Evolutionary conservation across 1,284 basidiomycete genomes (phyloP).

Genomic region (Sporisorium graminicola): DNA sequence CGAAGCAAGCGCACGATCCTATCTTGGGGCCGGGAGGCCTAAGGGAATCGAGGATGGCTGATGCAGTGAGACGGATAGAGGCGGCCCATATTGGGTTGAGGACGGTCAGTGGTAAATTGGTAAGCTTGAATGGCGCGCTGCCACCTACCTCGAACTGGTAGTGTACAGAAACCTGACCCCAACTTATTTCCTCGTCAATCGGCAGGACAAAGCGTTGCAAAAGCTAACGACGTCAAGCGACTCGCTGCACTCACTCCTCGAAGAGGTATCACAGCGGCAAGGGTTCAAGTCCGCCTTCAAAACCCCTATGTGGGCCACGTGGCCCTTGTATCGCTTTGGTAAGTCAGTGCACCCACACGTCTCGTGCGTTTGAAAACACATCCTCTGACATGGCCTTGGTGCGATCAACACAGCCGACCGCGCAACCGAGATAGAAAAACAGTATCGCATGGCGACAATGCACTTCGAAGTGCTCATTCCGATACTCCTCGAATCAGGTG

Average conservation of each 20-base stretch:
- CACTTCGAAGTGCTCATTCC: constrained; percentile 40
- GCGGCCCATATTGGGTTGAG: constrained; percentile 32
- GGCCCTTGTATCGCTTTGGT: constrained; percentile 63
- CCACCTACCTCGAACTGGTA: too few species aligned
- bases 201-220: constrained; percentile 41
- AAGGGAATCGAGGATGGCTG: constrained; percentile 37
- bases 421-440: constrained; percentile 23
- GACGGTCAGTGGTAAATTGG: constrained; percentile 41
- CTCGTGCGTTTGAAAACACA: not conserved
- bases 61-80: constrained; percentile 36
- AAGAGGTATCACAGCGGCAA: constrained; percentile 49
- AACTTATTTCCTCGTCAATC: not conserved
- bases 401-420: constrained; percentile 20
- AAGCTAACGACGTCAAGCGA: constrained; percentile 48
- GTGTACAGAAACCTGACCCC: not conserved
- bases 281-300: constrained; percentile 49
- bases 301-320: constrained; percentile 61
- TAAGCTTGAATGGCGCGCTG: constrained; percentile 19
- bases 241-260: constrained; percentile 31
- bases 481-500: constrained; percentile 35
- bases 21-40: constrained; percentile 31
- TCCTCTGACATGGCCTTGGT: not conserved
- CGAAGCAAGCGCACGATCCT: constrained; percentile 34
- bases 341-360: constrained; percentile 2
- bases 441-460: constrained; percentile 45